Percentiles rank a stretch among this genome's conserved stretches.
Evolutionary conservation across 257 asterid species (phyloP).

Genomic region (Salvia splendens): DNA sequence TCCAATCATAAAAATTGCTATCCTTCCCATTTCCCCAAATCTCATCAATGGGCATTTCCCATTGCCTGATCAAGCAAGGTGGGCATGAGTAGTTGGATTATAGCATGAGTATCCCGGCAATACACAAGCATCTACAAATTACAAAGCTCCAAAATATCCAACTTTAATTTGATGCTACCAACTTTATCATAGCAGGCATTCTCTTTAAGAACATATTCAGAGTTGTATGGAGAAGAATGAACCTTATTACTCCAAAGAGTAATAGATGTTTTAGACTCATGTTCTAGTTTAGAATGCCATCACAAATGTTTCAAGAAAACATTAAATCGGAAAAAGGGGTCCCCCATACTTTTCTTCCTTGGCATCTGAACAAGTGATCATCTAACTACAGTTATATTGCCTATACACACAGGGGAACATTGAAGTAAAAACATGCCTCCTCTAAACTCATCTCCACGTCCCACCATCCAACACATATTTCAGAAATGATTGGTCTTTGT

Average conservation of each 20-base stretch:
- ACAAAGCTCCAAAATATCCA: neutral
- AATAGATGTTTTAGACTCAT: neutral
- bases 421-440: neutral
- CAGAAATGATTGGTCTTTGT: neutral
- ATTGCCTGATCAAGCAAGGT: neutral
- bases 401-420: neutral
- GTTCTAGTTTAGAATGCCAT: neutral
- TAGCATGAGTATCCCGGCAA: neutral
- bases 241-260: neutral
- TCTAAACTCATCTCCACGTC: neutral
- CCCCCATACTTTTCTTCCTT: neutral
- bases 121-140: neutral
- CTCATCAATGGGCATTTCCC: neutral
- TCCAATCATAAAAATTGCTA: neutral
- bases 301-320: no score
- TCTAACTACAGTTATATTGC: neutral
- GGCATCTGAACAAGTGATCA: neutral
- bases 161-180: neutral
- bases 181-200: neutral
- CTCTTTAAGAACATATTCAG: slow-evolving; percentile 9
- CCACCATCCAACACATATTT: neutral
- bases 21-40: neutral
- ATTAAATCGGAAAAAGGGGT: neutral
- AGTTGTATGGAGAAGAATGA: neutral
- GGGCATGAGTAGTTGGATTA: neutral